Evolutionary conservation across 768 basidiomycete genomes (phyloP).

Genomic region (Boletus barrowsii): DNA sequence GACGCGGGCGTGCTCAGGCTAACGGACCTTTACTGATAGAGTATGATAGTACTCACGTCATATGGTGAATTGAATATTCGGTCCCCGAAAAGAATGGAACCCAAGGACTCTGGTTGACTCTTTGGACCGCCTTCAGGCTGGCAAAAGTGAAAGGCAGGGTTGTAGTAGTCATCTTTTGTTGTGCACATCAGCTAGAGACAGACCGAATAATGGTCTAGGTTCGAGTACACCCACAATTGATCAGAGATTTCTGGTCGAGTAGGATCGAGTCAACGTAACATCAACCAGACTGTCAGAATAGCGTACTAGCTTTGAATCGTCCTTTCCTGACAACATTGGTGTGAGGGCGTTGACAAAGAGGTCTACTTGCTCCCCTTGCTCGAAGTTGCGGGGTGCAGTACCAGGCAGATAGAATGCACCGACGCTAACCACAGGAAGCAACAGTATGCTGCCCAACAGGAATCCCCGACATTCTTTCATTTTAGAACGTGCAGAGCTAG

Average conservation of each 20-base stretch:
- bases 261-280: slow-evolving; percentile 4
- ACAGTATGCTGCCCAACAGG: slow-evolving; percentile 16
- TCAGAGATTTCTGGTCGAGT: slow-evolving; percentile 72
- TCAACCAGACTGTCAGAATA: neutral
- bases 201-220: neutral
- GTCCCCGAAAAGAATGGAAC: slow-evolving; percentile 95
- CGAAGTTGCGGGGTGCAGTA: slow-evolving; percentile 84
- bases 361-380: slow-evolving; percentile 66
- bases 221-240: slow-evolving; percentile 59
- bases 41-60: slow-evolving; percentile 51
- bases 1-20: slow-evolving; percentile 8
- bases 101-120: slow-evolving; percentile 80
- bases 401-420: slow-evolving; percentile 90
- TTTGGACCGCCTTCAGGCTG: slow-evolving; percentile 68
- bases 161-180: slow-evolving; percentile 85
- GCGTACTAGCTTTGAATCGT: slow-evolving; percentile 73
- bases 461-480: slow-evolving; percentile 21
- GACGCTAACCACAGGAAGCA: slow-evolving; percentile 19
- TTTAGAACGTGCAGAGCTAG: neutral
- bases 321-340: slow-evolving; percentile 69
- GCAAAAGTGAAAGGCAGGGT: slow-evolving; percentile 84
- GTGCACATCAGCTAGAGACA: slow-evolving; percentile 3
- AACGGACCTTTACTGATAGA: neutral
- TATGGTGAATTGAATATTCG: slow-evolving; percentile 90
- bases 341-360: slow-evolving; percentile 87